Conservation (phyloP, 352 stramenopile genomes). For the Phytophthora cactorum region DNA sequence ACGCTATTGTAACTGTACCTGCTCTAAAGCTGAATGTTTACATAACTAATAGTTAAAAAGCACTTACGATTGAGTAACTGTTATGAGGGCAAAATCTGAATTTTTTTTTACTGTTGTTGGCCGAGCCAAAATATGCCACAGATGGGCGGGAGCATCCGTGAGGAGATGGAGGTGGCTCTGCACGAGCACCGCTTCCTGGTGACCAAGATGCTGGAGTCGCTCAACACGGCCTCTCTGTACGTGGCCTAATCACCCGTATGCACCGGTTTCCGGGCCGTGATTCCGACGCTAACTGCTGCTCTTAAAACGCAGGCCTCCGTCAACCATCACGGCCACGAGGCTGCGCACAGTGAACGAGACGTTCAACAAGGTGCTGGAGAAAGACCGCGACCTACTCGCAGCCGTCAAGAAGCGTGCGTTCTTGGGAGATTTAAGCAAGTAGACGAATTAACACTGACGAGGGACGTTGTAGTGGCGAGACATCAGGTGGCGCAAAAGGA, state of each 20-base stretch:
- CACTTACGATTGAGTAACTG: no score
- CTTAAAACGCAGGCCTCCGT: slow-evolving; percentile 53
- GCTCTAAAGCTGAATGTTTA: not conserved
- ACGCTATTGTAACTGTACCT: slow-evolving; percentile 15
- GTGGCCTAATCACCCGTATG: slow-evolving; percentile 5
- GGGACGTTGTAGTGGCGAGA: slow-evolving; percentile 47
- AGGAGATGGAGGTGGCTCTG: slow-evolving; percentile 74
- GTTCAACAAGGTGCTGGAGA: slow-evolving; percentile 78
- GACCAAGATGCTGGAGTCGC: slow-evolving; percentile 83
- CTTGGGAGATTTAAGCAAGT: not conserved
- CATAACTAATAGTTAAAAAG: no score
- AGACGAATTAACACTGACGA: not conserved
- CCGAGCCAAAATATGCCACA: slow-evolving; percentile 21
- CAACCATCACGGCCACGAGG: slow-evolving; percentile 75
- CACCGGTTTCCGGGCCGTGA: not conserved
- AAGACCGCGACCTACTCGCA: slow-evolving; percentile 71
- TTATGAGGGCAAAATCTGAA: not conserved
- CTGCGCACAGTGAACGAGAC: slow-evolving; percentile 81
- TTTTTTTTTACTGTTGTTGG: slow-evolving; percentile 1
- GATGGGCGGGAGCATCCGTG: slow-evolving; percentile 57
- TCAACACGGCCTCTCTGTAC: slow-evolving; percentile 69
- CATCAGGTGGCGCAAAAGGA: slow-evolving; percentile 81
- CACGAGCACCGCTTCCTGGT: slow-evolving; percentile 87
- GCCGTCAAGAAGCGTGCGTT: slow-evolving; percentile 80
- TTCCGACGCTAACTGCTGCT: slow-evolving; percentile 4